Base-by-base conservation (phyloP, 1,139 yeast species). In the Barnettozyma hawaiiensis region DNA sequence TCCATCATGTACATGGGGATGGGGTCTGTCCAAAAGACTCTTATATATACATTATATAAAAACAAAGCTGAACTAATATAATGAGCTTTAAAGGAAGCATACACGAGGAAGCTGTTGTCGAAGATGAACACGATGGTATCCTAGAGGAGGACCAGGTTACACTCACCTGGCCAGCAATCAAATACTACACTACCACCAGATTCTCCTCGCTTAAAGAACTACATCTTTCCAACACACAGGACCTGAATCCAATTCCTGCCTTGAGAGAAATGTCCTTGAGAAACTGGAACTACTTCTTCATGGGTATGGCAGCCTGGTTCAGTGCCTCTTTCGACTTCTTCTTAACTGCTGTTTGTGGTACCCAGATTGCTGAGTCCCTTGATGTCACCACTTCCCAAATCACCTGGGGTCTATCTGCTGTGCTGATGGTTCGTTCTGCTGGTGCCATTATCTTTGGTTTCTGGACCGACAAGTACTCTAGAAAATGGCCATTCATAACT, bases 371-470 rank as follows among this genome's bases (percentile, higher is more conserved):
- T 6, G 54, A 48, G 12, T 49, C 70, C 1, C 62, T 76, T 21
- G 59, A 63, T 21, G 70, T 66, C 3, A 47, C 60, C 7, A 65
- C 71, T 29, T 65, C 69, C 3, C 63, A 69, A 31, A 62, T 76
- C 46, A 71, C 80, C 3, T 75, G 81, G 81, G 80, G 80, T 37
- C 67, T 76, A 40, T 75, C 81, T 1, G 60, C 75, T 42, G 81
- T 75, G 36, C 62, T 76, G 38, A 76, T 76, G 81, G 66, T 76
- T 41, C 64, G 81, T 49, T 72, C 80, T 4, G 70, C 74, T 9
- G 81, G 82, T 41, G 80, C 81, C 4, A 55, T 73, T 11, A 66
- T 75, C n/a, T 75, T 76, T 52, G 82, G 82, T 7, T 51, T 67
- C 39, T 48, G 65, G 32, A 63, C 74, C 28, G 81, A 76, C 59